These are phyloP conservation scores for Aspergillus indologenus DNA, from an alignment of 495 filamentous ascomycete genomes.

Conservation along the genomic window DNA sequence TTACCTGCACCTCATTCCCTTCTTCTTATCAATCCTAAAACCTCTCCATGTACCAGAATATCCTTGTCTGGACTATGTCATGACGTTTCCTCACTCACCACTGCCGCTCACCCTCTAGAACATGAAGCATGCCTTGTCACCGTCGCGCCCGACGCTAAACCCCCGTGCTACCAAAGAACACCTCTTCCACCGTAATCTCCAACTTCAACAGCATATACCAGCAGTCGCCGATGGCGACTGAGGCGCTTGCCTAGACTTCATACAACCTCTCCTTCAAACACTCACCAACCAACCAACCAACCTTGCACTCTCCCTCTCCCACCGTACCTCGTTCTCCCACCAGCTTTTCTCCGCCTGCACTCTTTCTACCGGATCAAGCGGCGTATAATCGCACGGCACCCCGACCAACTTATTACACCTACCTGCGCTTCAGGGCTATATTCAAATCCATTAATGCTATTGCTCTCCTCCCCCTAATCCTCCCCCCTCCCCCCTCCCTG, in stretches of 20 bases:
- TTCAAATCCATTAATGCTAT: slow-evolving; percentile 6
- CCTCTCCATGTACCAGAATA: slow-evolving; percentile 14
- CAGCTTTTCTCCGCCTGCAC: not conserved
- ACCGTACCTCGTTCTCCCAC: not conserved
- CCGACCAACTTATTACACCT: not conserved
- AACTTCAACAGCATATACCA: not conserved
- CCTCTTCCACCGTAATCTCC: slow-evolving; percentile 8
- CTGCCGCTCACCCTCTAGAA: slow-evolving; percentile 22
- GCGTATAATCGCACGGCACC: slow-evolving; percentile 1
- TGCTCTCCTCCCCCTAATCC: not conserved
- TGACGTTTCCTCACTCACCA: slow-evolving; percentile 27
- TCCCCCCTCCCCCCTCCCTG: not conserved
- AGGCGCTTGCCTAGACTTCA: slow-evolving; percentile 1
- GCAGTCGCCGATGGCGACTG: not conserved
- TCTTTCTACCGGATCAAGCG: not conserved
- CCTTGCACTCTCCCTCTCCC: not conserved
- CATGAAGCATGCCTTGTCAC: slow-evolving; percentile 23
- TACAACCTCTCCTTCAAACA: not conserved
- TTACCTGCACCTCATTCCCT: not conserved
- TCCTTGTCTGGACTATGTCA: slow-evolving; percentile 20
- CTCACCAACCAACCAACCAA: not conserved
- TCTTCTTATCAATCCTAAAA: not conserved
- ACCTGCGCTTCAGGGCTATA: not conserved
- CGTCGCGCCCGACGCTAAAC: slow-evolving; percentile 28
- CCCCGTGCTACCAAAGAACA: slow-evolving; percentile 15